Percentiles rank a stretch among this genome's conserved stretches.
phyloP scores from a whole-genome alignment of 495 filamentous ascomycete species.

The Terfezia boudieri region DNA sequence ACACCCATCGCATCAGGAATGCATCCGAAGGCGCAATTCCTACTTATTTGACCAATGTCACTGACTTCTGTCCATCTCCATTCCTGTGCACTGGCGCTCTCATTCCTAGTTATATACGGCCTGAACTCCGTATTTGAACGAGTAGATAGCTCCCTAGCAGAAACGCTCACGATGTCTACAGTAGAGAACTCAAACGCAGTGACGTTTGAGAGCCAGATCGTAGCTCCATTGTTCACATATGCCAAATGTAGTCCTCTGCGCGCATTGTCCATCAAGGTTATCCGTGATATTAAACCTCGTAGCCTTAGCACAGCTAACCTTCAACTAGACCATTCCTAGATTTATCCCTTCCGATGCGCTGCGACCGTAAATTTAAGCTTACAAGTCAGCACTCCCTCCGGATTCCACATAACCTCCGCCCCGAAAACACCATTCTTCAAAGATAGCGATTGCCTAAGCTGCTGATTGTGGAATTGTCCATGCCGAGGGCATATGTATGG shows the following conservation, averaged over 20 bases:
- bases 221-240: conserved; percentile 19
- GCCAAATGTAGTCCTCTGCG: conserved; percentile 25
- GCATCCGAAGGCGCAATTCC: conserved; percentile 32
- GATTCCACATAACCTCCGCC: conserved; percentile 48
- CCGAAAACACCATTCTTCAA: conserved; percentile 37
- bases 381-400: conserved; percentile 12
- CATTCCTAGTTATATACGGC: conserved; percentile 22
- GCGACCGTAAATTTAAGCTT: conserved; percentile 22
- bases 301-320: conserved; percentile 24
- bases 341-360: conserved; percentile 23
- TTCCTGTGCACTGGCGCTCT: conserved; percentile 30
- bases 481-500: conserved; percentile 35
- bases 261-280: conserved; percentile 31
- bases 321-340: conserved; percentile 26
- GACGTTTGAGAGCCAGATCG: conserved; percentile 29
- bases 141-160: conserved; percentile 15
- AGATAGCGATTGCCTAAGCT: conserved; percentile 37
- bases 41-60: conserved; percentile 29
- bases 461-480: conserved; percentile 34
- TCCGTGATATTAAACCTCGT: conserved; percentile 28
- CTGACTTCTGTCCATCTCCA: conserved; percentile 21
- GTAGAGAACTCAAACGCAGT: conserved; percentile 32
- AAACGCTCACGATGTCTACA: conserved; percentile 18
- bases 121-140: conserved; percentile 17
- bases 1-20: conserved; percentile 22